phyloP scores from a whole-genome alignment of 495 filamentous ascomycete genomes.

The Neurospora tetraspora region DNA sequence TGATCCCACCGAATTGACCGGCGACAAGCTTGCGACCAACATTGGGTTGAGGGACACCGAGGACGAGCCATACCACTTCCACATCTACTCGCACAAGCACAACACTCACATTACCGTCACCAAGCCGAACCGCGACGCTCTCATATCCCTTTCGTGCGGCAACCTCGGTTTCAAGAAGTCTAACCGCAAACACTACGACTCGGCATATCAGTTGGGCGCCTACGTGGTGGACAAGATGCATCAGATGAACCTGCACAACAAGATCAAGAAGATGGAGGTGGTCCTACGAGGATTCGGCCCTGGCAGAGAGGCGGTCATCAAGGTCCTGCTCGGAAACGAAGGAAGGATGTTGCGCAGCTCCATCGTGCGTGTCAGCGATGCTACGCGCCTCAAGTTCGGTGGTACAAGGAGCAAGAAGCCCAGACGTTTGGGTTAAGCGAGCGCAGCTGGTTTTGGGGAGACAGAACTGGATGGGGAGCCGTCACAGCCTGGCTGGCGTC shows the following conservation, averaged over 20 bases:
- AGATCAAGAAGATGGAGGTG: slow-evolving; percentile 63
- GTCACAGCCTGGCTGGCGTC: neutral
- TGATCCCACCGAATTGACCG: neutral
- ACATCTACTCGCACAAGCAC: slow-evolving; percentile 79
- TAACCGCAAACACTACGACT: slow-evolving; percentile 70
- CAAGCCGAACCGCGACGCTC: slow-evolving; percentile 61
- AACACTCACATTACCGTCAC: slow-evolving; percentile 89
- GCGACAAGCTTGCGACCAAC: slow-evolving; percentile 7
- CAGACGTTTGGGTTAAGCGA: slow-evolving; percentile 65
- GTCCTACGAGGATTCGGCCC: slow-evolving; percentile 71
- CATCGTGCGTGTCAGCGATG: slow-evolving; percentile 69
- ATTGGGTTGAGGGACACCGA: slow-evolving; percentile 13
- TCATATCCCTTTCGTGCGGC: slow-evolving; percentile 68
- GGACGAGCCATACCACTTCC: slow-evolving; percentile 63
- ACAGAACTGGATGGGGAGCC: neutral
- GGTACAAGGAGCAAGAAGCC: slow-evolving; percentile 75
- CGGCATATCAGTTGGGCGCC: slow-evolving; percentile 81
- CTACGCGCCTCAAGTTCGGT: slow-evolving; percentile 87
- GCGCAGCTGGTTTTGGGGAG: neutral
- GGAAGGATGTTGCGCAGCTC: slow-evolving; percentile 59
- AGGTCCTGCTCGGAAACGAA: slow-evolving; percentile 78
- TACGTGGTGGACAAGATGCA: slow-evolving; percentile 70
- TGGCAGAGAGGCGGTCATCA: slow-evolving; percentile 79
- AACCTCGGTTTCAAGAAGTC: slow-evolving; percentile 81
- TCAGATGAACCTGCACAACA: slow-evolving; percentile 52